Conservation (phyloP, 169 alveolate genomes). For the Eimeria maxima region DNA sequence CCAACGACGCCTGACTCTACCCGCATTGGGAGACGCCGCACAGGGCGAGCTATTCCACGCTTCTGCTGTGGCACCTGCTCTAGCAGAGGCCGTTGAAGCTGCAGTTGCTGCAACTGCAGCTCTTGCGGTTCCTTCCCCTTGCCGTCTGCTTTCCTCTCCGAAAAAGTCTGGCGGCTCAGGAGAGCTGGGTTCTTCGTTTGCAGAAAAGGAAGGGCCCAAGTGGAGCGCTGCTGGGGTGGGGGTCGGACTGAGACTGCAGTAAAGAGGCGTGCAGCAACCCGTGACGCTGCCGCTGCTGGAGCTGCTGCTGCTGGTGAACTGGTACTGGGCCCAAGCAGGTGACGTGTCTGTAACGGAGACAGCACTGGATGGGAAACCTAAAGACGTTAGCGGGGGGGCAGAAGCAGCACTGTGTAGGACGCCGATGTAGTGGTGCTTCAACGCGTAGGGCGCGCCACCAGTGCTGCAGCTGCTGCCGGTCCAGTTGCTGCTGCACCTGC, state of each 20-base stretch:
- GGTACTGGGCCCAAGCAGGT: constrained; percentile 51
- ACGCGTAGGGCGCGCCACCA: neutral
- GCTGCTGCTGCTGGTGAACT: constrained; percentile 23
- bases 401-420: neutral
- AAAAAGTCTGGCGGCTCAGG: neutral
- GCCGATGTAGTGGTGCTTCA: constrained; percentile 35
- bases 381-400: neutral
- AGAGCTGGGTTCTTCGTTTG: neutral
- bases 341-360: constrained; percentile 26
- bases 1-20: neutral
- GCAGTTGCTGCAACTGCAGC: neutral
- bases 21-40: neutral
- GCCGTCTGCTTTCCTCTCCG: neutral
- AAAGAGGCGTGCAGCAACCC: constrained; percentile 49
- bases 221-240: neutral
- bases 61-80: neutral
- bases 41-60: neutral
- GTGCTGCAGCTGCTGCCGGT: neutral
- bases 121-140: neutral
- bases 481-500: neutral
- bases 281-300: neutral
- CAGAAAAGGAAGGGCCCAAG: neutral
- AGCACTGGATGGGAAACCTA: neutral
- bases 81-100: neutral
- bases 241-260: constrained; percentile 59